Evolutionary conservation across 805 yeast species (phyloP), one percentile per base, ranked within the genome.

Genomic region (Pichia nanzhaoensis): DNA sequence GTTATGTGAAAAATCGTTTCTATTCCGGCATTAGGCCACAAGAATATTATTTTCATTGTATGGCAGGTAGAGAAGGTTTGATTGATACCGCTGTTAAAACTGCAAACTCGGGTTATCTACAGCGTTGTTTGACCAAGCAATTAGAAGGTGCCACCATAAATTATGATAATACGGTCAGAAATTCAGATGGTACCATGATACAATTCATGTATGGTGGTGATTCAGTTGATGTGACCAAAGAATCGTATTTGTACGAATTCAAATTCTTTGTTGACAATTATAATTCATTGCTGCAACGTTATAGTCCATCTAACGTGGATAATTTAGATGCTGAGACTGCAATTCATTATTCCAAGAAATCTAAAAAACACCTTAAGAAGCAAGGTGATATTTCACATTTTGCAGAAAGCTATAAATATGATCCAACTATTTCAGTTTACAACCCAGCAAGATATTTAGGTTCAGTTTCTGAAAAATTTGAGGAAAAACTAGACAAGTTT

Each of bases 51-150:
- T 93, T 95, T 93, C 99, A 93, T 71, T 93, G 98, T 74, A 93
- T 93, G 99, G 99, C 99, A 45, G 99, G 99, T 69, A 84, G 99
- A 74, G 99, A 93, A 74, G 99, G 99, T 71, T 78, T 93, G 61
- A 93, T 93, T 70, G 99, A 93, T 75, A 93, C 99, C 49, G 99
- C 99, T 41, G 99, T 93, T 53, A 93, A 93, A 70, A 93, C 99
- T 9, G 87, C 97, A 18, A 82, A 96, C 69, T 90, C 98, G 49
- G 99, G 99, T 62, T 93, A 93, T 69, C 75, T 93, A 66, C 99
- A 93, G 71, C 82, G 99, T 71, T 95, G 99, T 78, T 77, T 93
- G 68, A 93, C 96, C 48, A 93, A 93, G 68, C 99, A 93, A 70
- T 74, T 93, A 52, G 99, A 93, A 67, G 99, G 99, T 72, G 95